phyloP scores from a whole-genome alignment of 345 rosid genomes.

The Chamaenerion angustifolium region DNA sequence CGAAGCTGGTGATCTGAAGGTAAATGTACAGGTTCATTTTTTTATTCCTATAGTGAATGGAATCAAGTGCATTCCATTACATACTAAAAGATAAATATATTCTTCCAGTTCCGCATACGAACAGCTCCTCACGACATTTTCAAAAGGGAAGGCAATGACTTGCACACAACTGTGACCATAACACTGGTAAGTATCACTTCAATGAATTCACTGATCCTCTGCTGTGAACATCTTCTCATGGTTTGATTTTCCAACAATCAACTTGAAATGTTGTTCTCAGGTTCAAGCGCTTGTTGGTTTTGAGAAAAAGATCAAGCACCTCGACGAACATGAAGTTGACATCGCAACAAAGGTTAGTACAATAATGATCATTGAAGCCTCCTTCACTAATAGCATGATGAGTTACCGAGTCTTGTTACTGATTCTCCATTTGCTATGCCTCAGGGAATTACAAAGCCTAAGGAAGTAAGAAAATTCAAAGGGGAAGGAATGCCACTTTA shows the following conservation, averaged over 20 bases:
- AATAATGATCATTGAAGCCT: not conserved
- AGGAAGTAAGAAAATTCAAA: conserved; percentile 76
- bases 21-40: conserved; percentile 15
- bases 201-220: not conserved
- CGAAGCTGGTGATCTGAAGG: conserved; percentile 97
- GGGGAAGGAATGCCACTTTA: conserved; percentile 98
- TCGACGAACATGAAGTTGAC: conserved; percentile 89
- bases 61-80: too few relatives aligned
- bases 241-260: not conserved
- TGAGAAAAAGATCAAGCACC: conserved; percentile 80
- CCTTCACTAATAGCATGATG: not conserved
- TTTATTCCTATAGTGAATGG: too few relatives aligned
- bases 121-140: conserved; percentile 73
- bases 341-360: conserved; percentile 62
- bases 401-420: too few relatives aligned
- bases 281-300: conserved; percentile 98
- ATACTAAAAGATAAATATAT: not conserved
- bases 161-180: conserved; percentile 73
- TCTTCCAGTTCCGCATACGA: conserved; percentile 67
- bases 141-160: conserved; percentile 81
- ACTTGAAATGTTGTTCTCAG: conserved; percentile 16
- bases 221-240: not conserved
- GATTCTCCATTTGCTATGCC: not conserved
- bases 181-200: conserved; percentile 47
- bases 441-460: conserved; percentile 91